These are phyloP conservation scores for Filobasidium uniguttulatum DNA, from an alignment of 1,284 basidiomycete genomes.

Conservation along the genomic window DNA sequence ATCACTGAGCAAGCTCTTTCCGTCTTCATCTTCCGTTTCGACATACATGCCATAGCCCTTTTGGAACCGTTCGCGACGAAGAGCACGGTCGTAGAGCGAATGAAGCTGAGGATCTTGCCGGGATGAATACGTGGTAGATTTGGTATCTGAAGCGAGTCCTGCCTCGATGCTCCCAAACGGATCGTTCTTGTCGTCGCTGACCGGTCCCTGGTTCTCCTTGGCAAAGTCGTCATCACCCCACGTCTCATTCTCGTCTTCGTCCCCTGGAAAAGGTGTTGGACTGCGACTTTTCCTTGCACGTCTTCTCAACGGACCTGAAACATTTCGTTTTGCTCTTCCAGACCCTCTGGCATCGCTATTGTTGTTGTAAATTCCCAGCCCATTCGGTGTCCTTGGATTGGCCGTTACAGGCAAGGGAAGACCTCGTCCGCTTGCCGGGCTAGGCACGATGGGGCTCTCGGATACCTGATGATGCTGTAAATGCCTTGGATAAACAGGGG, in stretches of 20 bases:
- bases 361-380: neutral
- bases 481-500: neutral
- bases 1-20: neutral
- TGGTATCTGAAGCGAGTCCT: neutral
- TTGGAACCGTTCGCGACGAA: neutral
- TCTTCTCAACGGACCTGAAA: conserved; percentile 6
- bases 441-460: neutral
- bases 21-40: neutral
- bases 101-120: neutral
- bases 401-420: conserved; percentile 11
- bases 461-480: conserved; percentile 1
- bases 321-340: neutral
- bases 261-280: conserved; percentile 10
- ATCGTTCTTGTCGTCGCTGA: neutral
- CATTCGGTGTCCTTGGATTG: neutral
- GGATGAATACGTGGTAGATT: no score
- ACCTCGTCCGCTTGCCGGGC: conserved; percentile 4
- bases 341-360: neutral
- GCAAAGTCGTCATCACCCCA: neutral
- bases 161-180: conserved; percentile 1
- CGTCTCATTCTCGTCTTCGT: conserved; percentile 3
- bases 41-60: neutral
- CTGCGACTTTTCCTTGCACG: conserved; percentile 7
- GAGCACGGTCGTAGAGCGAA: neutral
- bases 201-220: neutral